Evolutionary conservation across 208 protist genomes (phyloP).

Genomic region (Crithidia mellificae): DNA sequence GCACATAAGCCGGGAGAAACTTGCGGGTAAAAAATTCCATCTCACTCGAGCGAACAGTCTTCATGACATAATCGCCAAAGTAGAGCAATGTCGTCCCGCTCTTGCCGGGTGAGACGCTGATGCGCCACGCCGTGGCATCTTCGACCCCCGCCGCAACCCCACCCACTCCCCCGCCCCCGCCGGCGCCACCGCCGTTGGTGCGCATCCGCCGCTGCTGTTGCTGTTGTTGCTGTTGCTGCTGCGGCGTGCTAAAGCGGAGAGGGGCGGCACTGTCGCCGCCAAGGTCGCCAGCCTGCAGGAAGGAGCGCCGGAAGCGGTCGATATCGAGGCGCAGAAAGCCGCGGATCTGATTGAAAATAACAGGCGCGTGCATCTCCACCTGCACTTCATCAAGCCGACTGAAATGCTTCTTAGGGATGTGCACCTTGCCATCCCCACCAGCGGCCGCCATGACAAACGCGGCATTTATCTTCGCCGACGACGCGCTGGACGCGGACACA

Average conservation of each 20-base stretch:
- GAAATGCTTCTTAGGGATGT: conserved; percentile 34
- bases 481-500: not conserved
- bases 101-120: conserved; percentile 83
- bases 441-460: conserved; percentile 27
- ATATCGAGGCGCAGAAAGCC: conserved; percentile 65
- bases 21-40: conserved; percentile 65
- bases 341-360: conserved; percentile 83
- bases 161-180: no score
- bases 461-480: conserved; percentile 15
- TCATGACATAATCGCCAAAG: conserved; percentile 91
- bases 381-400: conserved; percentile 70
- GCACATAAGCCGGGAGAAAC: conserved; percentile 75
- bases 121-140: conserved; percentile 57
- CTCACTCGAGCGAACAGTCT: conserved; percentile 82
- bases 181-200: not conserved
- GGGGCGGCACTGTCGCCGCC: not conserved
- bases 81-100: conserved; percentile 85
- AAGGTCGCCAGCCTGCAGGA: not conserved
- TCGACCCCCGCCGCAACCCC: conserved; percentile 11
- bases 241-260: not conserved
- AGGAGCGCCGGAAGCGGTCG: conserved; percentile 45
- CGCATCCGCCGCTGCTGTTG: conserved; percentile 19
- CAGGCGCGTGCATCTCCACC: conserved; percentile 70
- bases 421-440: conserved; percentile 20
- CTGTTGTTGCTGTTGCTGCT: conserved; percentile 18